Conservation (phyloP, 176 grass and related monocot species). For the Tillandsia fasciculata region DNA sequence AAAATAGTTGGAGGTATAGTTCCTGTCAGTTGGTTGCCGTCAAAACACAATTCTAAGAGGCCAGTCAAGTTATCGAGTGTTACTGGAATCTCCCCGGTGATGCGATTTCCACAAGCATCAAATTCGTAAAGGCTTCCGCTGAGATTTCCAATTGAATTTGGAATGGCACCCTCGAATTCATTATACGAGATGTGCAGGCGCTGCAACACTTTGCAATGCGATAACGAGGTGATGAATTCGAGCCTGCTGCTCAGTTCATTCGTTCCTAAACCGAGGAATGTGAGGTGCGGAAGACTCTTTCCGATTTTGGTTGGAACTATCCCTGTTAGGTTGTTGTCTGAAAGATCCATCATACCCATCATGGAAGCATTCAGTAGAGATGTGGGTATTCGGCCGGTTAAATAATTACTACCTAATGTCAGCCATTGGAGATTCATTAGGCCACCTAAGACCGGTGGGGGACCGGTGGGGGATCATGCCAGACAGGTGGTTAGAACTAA, state of each 20-base stretch:
- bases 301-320: slow-evolving; percentile 5
- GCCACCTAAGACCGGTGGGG: slow-evolving; percentile 2
- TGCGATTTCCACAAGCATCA: neutral
- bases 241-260: slow-evolving; percentile 16
- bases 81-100: slow-evolving; percentile 8
- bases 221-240: slow-evolving; percentile 18
- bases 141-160: slow-evolving; percentile 14
- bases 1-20: slow-evolving; percentile 8
- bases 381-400: slow-evolving; percentile 10
- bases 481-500: slow-evolving; percentile 1
- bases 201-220: slow-evolving; percentile 10
- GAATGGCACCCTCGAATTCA: slow-evolving; percentile 6
- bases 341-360: neutral
- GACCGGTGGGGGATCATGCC: neutral
- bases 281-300: slow-evolving; percentile 6
- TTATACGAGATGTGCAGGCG: neutral
- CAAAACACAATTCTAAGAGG: neutral
- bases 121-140: slow-evolving; percentile 4
- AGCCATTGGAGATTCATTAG: slow-evolving; percentile 4
- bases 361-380: slow-evolving; percentile 16
- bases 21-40: slow-evolving; percentile 6
- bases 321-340: slow-evolving; percentile 6
- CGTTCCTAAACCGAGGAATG: neutral
- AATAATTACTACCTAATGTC: neutral
- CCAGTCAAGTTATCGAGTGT: slow-evolving; percentile 16